Base-by-base conservation (phyloP, 108 stramenopile genomes). In the Mediolabrus comicus region DNA sequence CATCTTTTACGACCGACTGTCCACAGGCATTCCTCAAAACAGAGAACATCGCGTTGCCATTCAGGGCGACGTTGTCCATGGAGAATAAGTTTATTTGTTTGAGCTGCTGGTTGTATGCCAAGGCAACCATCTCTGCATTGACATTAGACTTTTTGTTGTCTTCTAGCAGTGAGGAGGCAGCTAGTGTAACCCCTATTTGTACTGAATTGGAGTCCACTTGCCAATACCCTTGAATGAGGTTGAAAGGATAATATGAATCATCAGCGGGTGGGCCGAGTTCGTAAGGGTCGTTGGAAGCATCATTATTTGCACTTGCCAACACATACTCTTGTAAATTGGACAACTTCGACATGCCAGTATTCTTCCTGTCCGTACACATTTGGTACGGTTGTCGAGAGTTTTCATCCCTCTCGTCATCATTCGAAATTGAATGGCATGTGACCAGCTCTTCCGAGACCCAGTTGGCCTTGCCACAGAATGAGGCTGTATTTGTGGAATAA, bases 221-320 rank as follows among this genome's bases (percentile, higher is more conserved):
- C 87, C 90, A 91, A 24, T 88, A 67, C 4, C 84, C 86, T 65
- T 91, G 90, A n/a, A 88, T 82, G 60, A 83, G 86, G 62, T 85
- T 86, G 65, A 91, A 84, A 2, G 90, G 90, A 75, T 82, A 86
- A 35, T 68, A 62, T 26, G 65, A 70, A 31, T 53, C 54, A 43
- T 83, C 71, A 10, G 51, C 68, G 7, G 87, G 87, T 51, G 87
- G 90, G 7, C 90, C 90, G n/a, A 91, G 61, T 22, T 35, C 43
- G 38, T 72, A 51, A n/a, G 49, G 60, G 62, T 71, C 58, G 49
- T 91, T 77, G 7, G 90, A 74, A 1, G 90, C 59, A n/a, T 83
- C 74, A 63, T 87, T 88, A 62, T 91, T 91, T 56, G 90, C 75
- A 63, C 87, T 85, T 10, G 82, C 80, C 46, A 71, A 64, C 2